Conservation (phyloP, 768 basidiomycete species). For the Kwoniella heveanensis region DNA sequence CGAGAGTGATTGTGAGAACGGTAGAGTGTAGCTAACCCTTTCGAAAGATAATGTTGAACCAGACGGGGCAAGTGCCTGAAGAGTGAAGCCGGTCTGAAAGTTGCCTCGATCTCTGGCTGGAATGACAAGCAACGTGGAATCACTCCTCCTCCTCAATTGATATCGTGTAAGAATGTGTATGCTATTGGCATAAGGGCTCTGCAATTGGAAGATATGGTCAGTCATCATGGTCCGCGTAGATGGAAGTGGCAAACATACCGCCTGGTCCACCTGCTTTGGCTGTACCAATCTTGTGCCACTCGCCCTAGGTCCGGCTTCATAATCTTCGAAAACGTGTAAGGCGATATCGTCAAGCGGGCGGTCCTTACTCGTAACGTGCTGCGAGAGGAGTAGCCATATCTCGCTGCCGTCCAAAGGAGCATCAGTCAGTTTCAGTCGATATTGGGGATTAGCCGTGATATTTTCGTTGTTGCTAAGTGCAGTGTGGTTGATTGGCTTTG, state of each 20-base stretch:
- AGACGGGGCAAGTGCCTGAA: slow-evolving; percentile 33
- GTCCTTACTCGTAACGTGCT: slow-evolving; percentile 69
- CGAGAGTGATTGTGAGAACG: slow-evolving; percentile 56
- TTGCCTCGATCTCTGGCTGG: slow-evolving; percentile 46
- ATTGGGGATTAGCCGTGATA: slow-evolving; percentile 19
- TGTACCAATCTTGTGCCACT: neutral
- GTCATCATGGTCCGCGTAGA: neutral
- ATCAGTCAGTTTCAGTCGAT: slow-evolving; percentile 11
- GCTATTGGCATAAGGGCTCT: slow-evolving; percentile 59
- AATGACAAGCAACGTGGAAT: slow-evolving; percentile 27
- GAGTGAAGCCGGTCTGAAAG: slow-evolving; percentile 47
- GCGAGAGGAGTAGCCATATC: slow-evolving; percentile 78
- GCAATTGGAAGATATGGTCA: neutral
- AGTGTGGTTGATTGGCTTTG: slow-evolving; percentile 24
- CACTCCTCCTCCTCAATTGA: neutral
- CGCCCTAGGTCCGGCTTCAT: neutral
- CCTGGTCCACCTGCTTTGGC: slow-evolving; percentile 12
- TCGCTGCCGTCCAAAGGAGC: slow-evolving; percentile 55
- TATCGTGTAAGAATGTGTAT: slow-evolving; percentile 59
- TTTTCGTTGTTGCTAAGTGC: neutral
- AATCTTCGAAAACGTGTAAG: slow-evolving; percentile 59
- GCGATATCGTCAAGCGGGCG: slow-evolving; percentile 70
- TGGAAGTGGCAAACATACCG: slow-evolving; percentile 5
- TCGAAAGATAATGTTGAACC: slow-evolving; percentile 30
- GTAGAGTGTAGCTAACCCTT: slow-evolving; percentile 26